These are phyloP conservation scores for Blastobotrys parvus DNA, from an alignment of 805 yeast genomes.

Conservation along the genomic window DNA sequence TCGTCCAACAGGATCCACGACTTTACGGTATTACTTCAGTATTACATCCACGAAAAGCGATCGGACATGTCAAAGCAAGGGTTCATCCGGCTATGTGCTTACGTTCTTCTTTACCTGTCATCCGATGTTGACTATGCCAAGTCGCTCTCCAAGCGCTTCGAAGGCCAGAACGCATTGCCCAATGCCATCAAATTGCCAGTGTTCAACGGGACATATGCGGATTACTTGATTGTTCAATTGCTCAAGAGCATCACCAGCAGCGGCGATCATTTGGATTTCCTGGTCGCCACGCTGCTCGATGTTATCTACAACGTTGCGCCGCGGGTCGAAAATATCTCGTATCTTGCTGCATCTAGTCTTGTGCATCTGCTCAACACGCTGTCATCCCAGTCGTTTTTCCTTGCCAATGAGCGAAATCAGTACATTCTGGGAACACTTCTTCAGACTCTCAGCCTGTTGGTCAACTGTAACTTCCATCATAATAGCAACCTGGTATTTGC, in stretches of 20 bases:
- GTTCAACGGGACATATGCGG: conserved; percentile 25
- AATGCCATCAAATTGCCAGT: conserved; percentile 18
- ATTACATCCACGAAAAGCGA: conserved; percentile 46
- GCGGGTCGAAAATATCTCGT: conserved; percentile 21
- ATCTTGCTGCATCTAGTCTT: conserved; percentile 21
- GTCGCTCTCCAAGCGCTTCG: conserved; percentile 19
- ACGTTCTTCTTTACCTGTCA: conserved; percentile 25
- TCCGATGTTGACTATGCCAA: conserved; percentile 20
- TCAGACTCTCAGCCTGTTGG: conserved; percentile 17
- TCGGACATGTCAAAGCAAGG: conserved; percentile 22
- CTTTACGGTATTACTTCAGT: conserved; percentile 45
- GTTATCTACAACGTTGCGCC: conserved; percentile 26
- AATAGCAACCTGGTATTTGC: conserved; percentile 22
- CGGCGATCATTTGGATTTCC: conserved; percentile 13
- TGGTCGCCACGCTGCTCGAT: conserved; percentile 23
- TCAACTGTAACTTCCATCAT: conserved; percentile 19
- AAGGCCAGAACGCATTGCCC: conserved; percentile 23
- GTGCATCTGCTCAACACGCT: conserved; percentile 20
- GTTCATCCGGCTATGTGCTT: conserved; percentile 26
- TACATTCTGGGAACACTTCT: conserved; percentile 16
- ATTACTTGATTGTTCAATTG: conserved; percentile 22
- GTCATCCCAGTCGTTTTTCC: conserved; percentile 18
- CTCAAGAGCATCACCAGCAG: conserved; percentile 12
- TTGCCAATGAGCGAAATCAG: conserved; percentile 18
- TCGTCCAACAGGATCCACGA: conserved; percentile 44